These are phyloP conservation scores for Candida parachauliodes DNA, from an alignment of 805 yeast species.

Conservation along the genomic window DNA sequence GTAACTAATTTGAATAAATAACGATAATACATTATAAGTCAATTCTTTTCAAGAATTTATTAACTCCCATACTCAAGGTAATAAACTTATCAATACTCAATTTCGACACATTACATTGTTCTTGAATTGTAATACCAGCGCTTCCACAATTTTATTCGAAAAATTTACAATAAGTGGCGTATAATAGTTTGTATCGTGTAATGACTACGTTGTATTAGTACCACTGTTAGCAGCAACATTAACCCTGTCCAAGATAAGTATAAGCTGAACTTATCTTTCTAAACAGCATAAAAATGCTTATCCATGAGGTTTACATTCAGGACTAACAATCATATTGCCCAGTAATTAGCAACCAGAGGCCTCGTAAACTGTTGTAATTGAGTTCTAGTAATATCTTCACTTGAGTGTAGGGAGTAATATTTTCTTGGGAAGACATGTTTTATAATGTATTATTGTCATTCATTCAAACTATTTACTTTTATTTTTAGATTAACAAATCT, in stretches of 20 bases:
- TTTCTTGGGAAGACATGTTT: background rate
- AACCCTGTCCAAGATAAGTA: background rate
- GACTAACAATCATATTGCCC: no score
- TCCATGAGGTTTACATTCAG: no score
- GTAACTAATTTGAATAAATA: background rate
- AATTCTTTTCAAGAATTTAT: background rate
- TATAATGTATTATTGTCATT: background rate
- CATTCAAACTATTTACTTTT: background rate
- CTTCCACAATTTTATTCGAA: background rate
- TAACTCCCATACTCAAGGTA: background rate
- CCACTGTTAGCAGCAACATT: background rate
- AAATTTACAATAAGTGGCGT: background rate
- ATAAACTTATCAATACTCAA: background rate
- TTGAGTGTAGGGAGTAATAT: background rate
- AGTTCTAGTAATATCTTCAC: background rate
- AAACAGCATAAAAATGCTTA: background rate
- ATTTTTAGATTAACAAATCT: background rate
- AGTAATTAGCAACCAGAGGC: background rate
- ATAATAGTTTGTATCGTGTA: background rate
- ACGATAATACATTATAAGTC: constrained; percentile 1
- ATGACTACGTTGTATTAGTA: background rate
- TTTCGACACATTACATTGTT: no score
- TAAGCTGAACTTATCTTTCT: background rate
- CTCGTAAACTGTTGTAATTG: background rate
- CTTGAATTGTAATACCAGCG: background rate